These are phyloP conservation scores for Huntiella moniliformis DNA, from an alignment of 2,329 filamentous ascomycete species.

Conservation along the genomic window DNA sequence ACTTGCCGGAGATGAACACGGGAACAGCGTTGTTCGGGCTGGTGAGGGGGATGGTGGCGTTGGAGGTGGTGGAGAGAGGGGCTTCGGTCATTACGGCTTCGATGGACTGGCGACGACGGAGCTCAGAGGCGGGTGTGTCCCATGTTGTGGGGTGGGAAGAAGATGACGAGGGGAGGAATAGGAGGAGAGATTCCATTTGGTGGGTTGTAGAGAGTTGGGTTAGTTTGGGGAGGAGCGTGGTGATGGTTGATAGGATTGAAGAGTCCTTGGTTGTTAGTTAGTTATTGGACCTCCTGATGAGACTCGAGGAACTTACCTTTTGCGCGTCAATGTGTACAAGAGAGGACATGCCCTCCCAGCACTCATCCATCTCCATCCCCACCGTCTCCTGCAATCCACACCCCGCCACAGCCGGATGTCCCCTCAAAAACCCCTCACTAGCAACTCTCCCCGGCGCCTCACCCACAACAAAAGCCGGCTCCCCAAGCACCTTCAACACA, in stretches of 20 bases:
- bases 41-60: constrained; percentile 5
- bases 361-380: constrained; percentile 25
- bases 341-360: constrained; percentile 26
- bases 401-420: constrained; percentile 22
- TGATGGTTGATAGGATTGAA: constrained; percentile 24
- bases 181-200: constrained; percentile 35
- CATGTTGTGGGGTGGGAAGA: constrained; percentile 21
- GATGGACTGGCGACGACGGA: constrained; percentile 27
- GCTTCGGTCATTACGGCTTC: constrained; percentile 13
- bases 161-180: constrained; percentile 33
- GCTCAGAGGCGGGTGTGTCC: constrained; percentile 23
- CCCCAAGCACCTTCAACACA: neutral
- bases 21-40: constrained; percentile 12
- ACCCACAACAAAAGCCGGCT: constrained; percentile 27
- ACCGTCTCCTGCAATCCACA: constrained; percentile 23
- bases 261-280: constrained; percentile 18
- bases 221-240: constrained; percentile 27
- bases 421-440: constrained; percentile 24
- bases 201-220: constrained; percentile 26
- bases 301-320: constrained; percentile 20
- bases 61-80: constrained; percentile 12
- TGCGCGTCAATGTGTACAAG: constrained; percentile 26
- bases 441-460: constrained; percentile 26
- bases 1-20: constrained; percentile 17
- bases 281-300: neutral